A percentile compares a stretch with the other conserved stretches of the same genome.
Conservation (phyloP, 2,329 filamentous ascomycete species). For the Hyphodiscus sp. region DNA sequence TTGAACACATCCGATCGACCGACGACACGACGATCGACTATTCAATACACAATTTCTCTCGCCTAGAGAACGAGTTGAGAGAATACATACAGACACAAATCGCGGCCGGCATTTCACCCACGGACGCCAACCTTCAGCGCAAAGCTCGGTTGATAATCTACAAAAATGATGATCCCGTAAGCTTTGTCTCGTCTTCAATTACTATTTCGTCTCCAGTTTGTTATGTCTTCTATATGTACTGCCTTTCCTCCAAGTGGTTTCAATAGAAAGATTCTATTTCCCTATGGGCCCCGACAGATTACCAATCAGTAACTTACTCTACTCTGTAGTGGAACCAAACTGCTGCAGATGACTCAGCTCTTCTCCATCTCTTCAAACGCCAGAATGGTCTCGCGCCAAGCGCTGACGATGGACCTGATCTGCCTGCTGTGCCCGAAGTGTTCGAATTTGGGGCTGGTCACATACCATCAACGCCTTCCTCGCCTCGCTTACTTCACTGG, state of each 20-base stretch:
- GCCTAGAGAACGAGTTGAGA: slow-evolving; percentile 48
- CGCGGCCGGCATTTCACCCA: slow-evolving; percentile 40
- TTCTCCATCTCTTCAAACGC: slow-evolving; percentile 46
- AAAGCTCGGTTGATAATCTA: slow-evolving; percentile 57
- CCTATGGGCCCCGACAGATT: too few relatives aligned
- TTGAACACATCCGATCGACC: slow-evolving; percentile 42
- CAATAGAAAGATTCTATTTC: too few relatives aligned
- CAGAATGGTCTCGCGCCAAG: slow-evolving; percentile 21
- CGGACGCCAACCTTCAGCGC: slow-evolving; percentile 48
- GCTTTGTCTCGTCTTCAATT: too few relatives aligned
- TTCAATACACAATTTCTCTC: slow-evolving; percentile 49
- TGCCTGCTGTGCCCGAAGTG: slow-evolving; percentile 16
- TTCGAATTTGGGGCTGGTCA: neutral
- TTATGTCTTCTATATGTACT: too few relatives aligned
- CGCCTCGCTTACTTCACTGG: slow-evolving; percentile 24
- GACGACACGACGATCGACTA: slow-evolving; percentile 52
- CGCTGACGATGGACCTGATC: slow-evolving; percentile 11
- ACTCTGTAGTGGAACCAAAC: slow-evolving; percentile 50
- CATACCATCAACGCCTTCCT: slow-evolving; percentile 2
- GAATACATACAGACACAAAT: slow-evolving; percentile 44
- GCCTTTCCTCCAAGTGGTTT: too few relatives aligned
- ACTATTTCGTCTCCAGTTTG: too few relatives aligned
- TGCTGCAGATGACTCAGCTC: slow-evolving; percentile 48
- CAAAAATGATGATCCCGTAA: slow-evolving; percentile 47
- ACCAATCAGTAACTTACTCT: too few relatives aligned